Evolutionary conservation across 352 stramenopile genomes (phyloP).

Genomic region (Phytophthora melonis): DNA sequence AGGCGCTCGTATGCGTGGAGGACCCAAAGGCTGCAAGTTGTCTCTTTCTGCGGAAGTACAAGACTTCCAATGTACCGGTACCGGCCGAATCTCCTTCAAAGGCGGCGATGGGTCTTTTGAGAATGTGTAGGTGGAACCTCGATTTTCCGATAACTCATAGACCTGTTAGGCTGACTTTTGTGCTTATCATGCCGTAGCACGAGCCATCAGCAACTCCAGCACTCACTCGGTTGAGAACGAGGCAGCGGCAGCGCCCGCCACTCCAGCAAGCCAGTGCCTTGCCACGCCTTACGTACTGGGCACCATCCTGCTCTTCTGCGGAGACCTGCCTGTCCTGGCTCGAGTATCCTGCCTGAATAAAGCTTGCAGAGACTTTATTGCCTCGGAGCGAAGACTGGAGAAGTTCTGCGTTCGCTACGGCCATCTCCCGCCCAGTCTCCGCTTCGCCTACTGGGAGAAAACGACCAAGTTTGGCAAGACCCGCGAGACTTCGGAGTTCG

Average conservation of each 20-base stretch:
- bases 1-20: conserved; percentile 59
- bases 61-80: conserved; percentile 17
- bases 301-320: conserved; percentile 77
- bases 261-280: conserved; percentile 56
- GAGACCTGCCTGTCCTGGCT: conserved; percentile 59
- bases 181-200: conserved; percentile 21
- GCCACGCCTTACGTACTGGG: conserved; percentile 73
- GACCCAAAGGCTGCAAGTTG: conserved; percentile 50
- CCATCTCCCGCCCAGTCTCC: conserved; percentile 58
- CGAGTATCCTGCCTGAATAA: conserved; percentile 65
- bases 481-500: conserved; percentile 63
- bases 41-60: conserved; percentile 72
- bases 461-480: conserved; percentile 47
- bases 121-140: conserved; percentile 52
- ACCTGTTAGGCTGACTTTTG: conserved; percentile 5
- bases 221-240: conserved; percentile 34
- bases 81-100: conserved; percentile 16
- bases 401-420: conserved; percentile 88
- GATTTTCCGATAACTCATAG: background rate
- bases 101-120: conserved; percentile 46
- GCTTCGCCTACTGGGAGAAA: conserved; percentile 85
- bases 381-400: conserved; percentile 68
- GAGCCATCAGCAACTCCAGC: conserved; percentile 41
- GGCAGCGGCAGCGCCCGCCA: background rate
- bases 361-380: conserved; percentile 66